Evolutionary conservation across 1,139 yeast genomes (phyloP), one percentile per base, ranked within the genome.

Genomic region (Magnusiomyces ingens): DNA sequence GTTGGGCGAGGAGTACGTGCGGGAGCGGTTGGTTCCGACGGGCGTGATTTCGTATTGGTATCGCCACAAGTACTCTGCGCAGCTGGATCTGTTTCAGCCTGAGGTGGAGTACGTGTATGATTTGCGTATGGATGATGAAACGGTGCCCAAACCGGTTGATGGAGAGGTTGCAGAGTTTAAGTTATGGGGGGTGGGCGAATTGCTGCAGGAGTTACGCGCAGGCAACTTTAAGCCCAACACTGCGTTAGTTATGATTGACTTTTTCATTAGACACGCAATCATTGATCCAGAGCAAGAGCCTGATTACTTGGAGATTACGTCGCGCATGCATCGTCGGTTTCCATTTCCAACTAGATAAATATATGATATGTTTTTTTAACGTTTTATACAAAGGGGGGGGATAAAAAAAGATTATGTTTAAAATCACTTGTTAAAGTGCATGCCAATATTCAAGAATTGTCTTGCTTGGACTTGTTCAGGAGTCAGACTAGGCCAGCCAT

Each of bases 181-280:
- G 26, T 38, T 50, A 43, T 26, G 42, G 49, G 45, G 45, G 45
- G 49, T 0, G 1, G 80, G 76, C 10, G 83, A 86, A 58, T 79
- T 88, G 0, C 58, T 76, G 38, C 58, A 64, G 26, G 74, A 78
- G 21, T 63, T 91, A 29, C 63, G 65, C 8, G 65, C 67, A 0
- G 81, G 80, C 0, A 79, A 82, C 59, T 93, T 93, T 72, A 93
- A 93, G 68, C 96, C 96, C 45, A 93, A 93, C 62, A 86, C 96
- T 69, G 95, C 85, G 0, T 58, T 85, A 50, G 84, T 91, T 2
- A 75, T 86, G 43, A 74, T 90, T 22, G 98, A 93, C 63, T 93
- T 93, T 62, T 73, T 93, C 58, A 77, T 91, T 21, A 80, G 99
- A 61, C 93, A 86, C 63, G 96, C 96, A 1, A 65, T 75, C 38